Percentiles rank a stretch among this genome's conserved stretches.
phyloP scores from a whole-genome alignment of 495 filamentous ascomycete species.

The Hypoxylon fuscum region DNA sequence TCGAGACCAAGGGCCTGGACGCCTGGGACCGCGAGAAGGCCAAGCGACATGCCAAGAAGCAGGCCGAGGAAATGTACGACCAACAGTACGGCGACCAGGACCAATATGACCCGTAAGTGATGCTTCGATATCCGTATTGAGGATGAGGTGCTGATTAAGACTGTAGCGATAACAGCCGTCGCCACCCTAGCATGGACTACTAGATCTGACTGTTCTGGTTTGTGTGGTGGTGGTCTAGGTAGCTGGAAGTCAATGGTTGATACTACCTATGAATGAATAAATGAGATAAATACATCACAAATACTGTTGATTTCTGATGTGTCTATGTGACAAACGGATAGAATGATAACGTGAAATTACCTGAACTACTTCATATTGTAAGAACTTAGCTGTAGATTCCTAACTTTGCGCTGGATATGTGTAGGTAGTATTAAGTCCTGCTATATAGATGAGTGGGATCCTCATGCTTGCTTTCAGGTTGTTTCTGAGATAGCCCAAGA shows the following conservation, averaged over 20 bases:
- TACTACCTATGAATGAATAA: constrained; percentile 23
- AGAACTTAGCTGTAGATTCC: no score
- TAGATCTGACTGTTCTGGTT: constrained; percentile 19
- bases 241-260: not conserved
- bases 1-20: constrained; percentile 81
- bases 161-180: constrained; percentile 17
- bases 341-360: no score
- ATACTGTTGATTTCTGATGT: no score
- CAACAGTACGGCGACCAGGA: constrained; percentile 62
- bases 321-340: no score
- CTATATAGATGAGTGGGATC: no score
- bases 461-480: no score
- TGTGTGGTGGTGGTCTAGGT: not conserved
- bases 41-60: constrained; percentile 71
- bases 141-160: not conserved
- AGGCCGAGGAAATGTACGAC: constrained; percentile 70
- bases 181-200: constrained; percentile 37
- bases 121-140: not conserved
- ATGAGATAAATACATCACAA: constrained; percentile 14
- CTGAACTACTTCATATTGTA: no score
- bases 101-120: constrained; percentile 61
- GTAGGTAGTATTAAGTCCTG: no score
- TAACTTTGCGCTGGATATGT: no score
- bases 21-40: constrained; percentile 71
- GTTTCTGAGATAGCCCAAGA: no score